These are phyloP conservation scores for Omphalotus olearius DNA, from an alignment of 1,284 basidiomycete species.

Conservation along the genomic window DNA sequence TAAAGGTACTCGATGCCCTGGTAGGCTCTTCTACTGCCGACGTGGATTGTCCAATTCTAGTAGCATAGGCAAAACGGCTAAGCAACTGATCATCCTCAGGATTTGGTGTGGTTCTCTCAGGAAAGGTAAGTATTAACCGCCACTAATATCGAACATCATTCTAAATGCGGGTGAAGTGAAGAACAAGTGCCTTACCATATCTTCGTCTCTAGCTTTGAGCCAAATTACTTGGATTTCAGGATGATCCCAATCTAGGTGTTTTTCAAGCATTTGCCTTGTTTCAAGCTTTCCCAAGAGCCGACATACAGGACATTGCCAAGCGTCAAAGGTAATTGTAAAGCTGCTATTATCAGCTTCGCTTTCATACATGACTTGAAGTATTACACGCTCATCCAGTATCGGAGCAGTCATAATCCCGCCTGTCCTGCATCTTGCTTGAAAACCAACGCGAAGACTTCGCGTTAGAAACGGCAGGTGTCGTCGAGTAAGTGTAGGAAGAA, in stretches of 20 bases:
- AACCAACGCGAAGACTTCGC: conserved; percentile 10
- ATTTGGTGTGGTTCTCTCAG: neutral
- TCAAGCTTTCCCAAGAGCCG: conserved; percentile 43
- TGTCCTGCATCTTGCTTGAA: conserved; percentile 3
- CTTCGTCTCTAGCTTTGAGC: conserved; percentile 26
- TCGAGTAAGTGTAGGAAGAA: conserved; percentile 1
- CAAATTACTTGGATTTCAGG: conserved; percentile 38
- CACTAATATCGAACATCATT: neutral
- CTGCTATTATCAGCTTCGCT: neutral
- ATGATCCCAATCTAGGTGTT: conserved; percentile 58
- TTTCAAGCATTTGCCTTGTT: conserved; percentile 44
- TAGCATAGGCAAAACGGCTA: neutral
- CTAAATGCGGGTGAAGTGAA: conserved; percentile 10
- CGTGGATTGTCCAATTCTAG: too few species aligned
- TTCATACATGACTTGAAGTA: neutral
- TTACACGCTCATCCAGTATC: neutral
- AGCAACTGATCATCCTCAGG: neutral
- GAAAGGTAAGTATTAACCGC: conserved; percentile 9
- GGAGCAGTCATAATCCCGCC: neutral
- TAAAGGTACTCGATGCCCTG: too few species aligned
- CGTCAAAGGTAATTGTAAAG: conserved; percentile 1
- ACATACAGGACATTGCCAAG: conserved; percentile 63
- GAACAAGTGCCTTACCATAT: conserved; percentile 3
- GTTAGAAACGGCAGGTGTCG: conserved; percentile 12
- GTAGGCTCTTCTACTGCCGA: too few species aligned